These are phyloP conservation scores for Paradendryphiella salina DNA, from an alignment of 2,329 filamentous ascomycete species.

Conservation along the genomic window DNA sequence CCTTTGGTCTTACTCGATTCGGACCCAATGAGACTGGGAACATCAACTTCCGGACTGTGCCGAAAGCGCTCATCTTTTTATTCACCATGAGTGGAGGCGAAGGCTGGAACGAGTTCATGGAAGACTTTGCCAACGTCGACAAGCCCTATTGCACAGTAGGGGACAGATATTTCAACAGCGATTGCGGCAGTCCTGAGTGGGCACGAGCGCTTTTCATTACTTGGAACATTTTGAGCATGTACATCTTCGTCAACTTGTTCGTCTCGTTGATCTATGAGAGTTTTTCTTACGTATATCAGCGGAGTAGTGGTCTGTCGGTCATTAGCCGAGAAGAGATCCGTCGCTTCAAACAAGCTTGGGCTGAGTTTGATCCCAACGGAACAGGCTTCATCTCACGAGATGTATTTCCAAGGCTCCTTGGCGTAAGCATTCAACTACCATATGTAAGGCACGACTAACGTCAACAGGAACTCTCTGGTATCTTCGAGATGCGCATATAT, in stretches of 20 bases:
- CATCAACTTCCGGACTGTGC: constrained; percentile 89
- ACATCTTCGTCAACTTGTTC: constrained; percentile 97
- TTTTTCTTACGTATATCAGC: constrained; percentile 98
- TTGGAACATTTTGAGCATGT: constrained; percentile 99
- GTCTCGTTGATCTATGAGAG: constrained; percentile 99
- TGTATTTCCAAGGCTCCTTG: constrained; percentile 82
- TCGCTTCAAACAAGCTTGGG: constrained; percentile 98
- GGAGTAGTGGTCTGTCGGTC: constrained; percentile 86
- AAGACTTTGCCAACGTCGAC: constrained; percentile 82
- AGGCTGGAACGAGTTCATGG: constrained; percentile 96
- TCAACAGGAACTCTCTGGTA: constrained; percentile 75
- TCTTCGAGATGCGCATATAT: constrained; percentile 98
- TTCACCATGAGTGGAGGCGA: constrained; percentile 94
- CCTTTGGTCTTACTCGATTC: constrained; percentile 92
- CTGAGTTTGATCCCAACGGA: constrained; percentile 88
- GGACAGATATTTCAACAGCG: constrained; percentile 76
- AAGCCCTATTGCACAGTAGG: constrained; percentile 79
- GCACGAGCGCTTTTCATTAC: constrained; percentile 86
- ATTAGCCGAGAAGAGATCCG: constrained; percentile 93
- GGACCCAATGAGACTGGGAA: constrained; percentile 72
- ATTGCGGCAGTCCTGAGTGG: constrained; percentile 91
- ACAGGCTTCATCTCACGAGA: constrained; percentile 90
- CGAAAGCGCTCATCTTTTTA: constrained; percentile 88
- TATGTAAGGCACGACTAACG: constrained; percentile 10
- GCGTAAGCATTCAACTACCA: constrained; percentile 55